phyloP scores from a whole-genome alignment of 148 eudicot genomes.

The Persicaria tinctoria region DNA sequence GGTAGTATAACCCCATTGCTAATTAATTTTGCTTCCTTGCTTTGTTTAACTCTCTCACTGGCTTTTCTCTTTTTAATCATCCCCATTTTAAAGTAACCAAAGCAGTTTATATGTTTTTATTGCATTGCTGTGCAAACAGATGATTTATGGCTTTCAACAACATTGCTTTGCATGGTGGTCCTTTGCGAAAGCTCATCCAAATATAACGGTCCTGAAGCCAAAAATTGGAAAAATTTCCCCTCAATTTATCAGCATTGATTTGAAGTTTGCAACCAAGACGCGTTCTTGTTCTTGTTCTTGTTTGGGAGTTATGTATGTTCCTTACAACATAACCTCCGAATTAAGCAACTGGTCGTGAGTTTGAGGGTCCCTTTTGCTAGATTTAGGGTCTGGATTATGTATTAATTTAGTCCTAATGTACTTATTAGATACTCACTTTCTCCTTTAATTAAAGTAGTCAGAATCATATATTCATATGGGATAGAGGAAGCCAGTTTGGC shows the following conservation, averaged over 20 bases:
- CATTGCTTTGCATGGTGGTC: slow-evolving; percentile 5
- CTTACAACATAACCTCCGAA: slow-evolving; percentile 2
- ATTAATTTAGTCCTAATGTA: neutral
- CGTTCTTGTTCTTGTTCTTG: neutral
- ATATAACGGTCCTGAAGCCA: slow-evolving; percentile 7
- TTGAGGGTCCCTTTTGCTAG: neutral
- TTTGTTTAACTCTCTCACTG: neutral
- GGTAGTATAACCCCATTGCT: neutral
- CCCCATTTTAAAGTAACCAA: neutral
- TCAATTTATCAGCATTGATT: neutral
- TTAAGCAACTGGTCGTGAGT: slow-evolving; percentile 1
- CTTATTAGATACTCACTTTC: slow-evolving; percentile 10
- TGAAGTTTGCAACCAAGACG: neutral
- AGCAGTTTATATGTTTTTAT: slow-evolving; percentile 1
- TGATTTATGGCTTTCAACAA: slow-evolving; percentile 6
- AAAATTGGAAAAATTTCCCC: neutral
- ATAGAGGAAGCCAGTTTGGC: neutral
- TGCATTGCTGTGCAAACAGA: slow-evolving; percentile 9
- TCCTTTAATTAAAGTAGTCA: slow-evolving; percentile 3
- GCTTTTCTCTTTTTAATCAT: neutral
- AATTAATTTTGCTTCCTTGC: neutral
- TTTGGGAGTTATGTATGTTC: neutral
- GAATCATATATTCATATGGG: neutral
- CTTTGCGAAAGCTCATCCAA: neutral
- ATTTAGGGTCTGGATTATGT: slow-evolving; percentile 3